These are phyloP conservation scores for Skeletonema marinoi DNA, from an alignment of 108 stramenopile species.

Conservation along the genomic window DNA sequence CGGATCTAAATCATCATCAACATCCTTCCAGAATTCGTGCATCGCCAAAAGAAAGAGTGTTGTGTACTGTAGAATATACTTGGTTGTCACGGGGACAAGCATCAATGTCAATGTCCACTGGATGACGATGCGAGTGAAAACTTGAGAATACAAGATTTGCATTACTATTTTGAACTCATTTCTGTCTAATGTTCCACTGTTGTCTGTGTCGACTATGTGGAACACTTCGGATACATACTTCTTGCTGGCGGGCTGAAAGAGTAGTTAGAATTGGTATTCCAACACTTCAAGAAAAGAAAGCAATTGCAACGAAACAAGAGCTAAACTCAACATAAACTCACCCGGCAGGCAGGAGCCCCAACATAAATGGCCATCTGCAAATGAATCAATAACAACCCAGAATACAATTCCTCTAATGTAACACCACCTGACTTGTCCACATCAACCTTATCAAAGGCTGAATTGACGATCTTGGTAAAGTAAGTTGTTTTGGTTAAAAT, in stretches of 20 bases:
- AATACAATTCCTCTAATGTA: slow-evolving; percentile 76
- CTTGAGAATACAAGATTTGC: slow-evolving; percentile 73
- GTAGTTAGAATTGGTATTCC: background rate
- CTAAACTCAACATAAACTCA: slow-evolving; percentile 32
- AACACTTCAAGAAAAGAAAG: background rate
- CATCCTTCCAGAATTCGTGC: slow-evolving; percentile 38
- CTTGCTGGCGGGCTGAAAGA: slow-evolving; percentile 62
- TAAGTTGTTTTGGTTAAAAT: slow-evolving; percentile 48
- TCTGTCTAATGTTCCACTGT: slow-evolving; percentile 51
- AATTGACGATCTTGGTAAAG: slow-evolving; percentile 58
- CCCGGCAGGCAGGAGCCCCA: slow-evolving; percentile 81
- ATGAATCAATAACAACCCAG: slow-evolving; percentile 79
- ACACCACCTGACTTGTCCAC: slow-evolving; percentile 65
- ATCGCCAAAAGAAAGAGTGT: slow-evolving; percentile 8
- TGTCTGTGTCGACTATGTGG: slow-evolving; percentile 59
- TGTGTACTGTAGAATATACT: slow-evolving; percentile 47
- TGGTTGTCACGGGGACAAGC: slow-evolving; percentile 69
- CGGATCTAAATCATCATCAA: slow-evolving; percentile 31
- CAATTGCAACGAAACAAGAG: background rate
- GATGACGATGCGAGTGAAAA: slow-evolving; percentile 66
- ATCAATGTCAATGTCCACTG: slow-evolving; percentile 75
- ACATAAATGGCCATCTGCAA: slow-evolving; percentile 76
- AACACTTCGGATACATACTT: slow-evolving; percentile 64
- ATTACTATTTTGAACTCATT: slow-evolving; percentile 76
- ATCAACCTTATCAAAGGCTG: slow-evolving; percentile 70